Evolutionary conservation across 345 rosid genomes (phyloP), one percentile per base, ranked within the genome.

Genomic region (Eucalyptus melliodora): DNA sequence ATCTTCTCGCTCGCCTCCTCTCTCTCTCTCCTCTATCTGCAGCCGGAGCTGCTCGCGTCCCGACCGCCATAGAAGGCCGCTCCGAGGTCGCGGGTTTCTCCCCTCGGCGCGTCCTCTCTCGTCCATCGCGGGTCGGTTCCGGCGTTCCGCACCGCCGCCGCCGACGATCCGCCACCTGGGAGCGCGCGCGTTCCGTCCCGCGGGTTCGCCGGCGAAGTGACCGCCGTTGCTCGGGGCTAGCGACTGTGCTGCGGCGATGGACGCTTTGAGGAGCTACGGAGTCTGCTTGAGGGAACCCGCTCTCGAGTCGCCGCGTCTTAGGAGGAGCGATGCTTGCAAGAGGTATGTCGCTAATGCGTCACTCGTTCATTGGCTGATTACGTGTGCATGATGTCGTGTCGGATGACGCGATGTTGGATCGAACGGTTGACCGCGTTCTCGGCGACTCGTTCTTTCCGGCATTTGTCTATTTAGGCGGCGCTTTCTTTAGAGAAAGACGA

Each of bases 231-330:
- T 72, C 21, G 82, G 82, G 82, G 30, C 30, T 21, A 40, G 85
- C 27, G 85, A 77, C 24, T 7, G 30, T 23, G 85, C 4, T 40
- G 85, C 85, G 47, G 85, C 42, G 47, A 77, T 96, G 97, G 92
- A 89, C 50, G 88, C 92, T 67, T 92, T 95, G 92, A 93, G 89
- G 92, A 56, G 93, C 90, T 92, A 62, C 90, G 88, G 94, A 65
- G 60, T 89, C 85, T 89, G 90, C 92, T 89, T 92, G 90, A 89
- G 90, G 86, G 95, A 92, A 15, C 87, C 91, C 23, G 87, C 88
- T 50, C 91, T 93, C 92, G 94, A 88, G 72, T 44, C 92, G 31
- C 89, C 91, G 53, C 91, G 92, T 34, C 92, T 93, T 77, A 89
- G 47, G 4, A 21, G 47, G 85, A 40, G 27, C 83, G 83, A 50